Evolutionary conservation across 169 alveolate species (phyloP).

Genomic region (Eimeria praecox): DNA sequence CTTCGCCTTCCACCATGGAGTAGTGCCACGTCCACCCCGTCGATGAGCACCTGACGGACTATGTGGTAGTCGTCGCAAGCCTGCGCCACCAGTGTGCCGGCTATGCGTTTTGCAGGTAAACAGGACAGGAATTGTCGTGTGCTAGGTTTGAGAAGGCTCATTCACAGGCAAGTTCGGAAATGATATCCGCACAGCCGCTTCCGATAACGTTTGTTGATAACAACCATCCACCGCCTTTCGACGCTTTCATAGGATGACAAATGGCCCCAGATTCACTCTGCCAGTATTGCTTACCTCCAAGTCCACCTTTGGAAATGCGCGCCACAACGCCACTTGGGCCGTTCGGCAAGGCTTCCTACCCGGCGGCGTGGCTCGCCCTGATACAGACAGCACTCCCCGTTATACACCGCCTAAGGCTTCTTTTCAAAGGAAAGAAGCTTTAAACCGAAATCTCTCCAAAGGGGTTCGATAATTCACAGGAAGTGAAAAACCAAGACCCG

Average conservation of each 20-base stretch:
- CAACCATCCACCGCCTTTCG: background rate
- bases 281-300: background rate
- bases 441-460: background rate
- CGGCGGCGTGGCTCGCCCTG: background rate
- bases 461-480: background rate
- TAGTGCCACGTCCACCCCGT: slow-evolving; percentile 57
- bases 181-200: background rate
- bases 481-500: background rate
- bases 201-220: background rate
- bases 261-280: background rate
- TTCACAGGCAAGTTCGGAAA: background rate
- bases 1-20: slow-evolving; percentile 67
- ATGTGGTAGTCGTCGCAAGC: slow-evolving; percentile 47
- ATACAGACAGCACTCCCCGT: background rate
- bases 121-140: background rate
- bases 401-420: background rate
- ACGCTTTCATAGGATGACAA: background rate
- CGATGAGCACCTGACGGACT: slow-evolving; percentile 63
- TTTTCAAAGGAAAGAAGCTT: background rate
- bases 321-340: slow-evolving; percentile 19
- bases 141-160: background rate
- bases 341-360: background rate
- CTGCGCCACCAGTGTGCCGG: slow-evolving; percentile 13
- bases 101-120: background rate
- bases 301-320: slow-evolving; percentile 45